Base-by-base conservation (phyloP, 116 monocot species). In the Papilionanthe hybrid region DNA sequence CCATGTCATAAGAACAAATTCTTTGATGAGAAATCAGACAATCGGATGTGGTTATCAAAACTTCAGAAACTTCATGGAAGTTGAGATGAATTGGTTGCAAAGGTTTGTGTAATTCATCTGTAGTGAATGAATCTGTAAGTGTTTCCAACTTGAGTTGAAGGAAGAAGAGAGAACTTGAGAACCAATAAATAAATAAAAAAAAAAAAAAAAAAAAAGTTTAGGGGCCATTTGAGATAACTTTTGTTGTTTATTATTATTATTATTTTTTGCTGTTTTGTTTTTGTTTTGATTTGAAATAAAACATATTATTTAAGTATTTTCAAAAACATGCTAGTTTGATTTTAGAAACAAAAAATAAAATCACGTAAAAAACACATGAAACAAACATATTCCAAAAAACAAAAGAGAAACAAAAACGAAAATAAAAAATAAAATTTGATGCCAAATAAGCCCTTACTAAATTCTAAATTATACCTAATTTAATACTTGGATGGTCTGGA, bases 71-170 rank as follows among this genome's bases (percentile, higher is more conserved):
- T 29, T 85, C 86, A 66, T 89, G 83, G 76, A 80, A 83, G 19
- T 55, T 47, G 60, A 81, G 65, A 75, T 87, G 58, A 60, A 44
- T 30, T 57, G 72, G 74, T 58, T 75, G 67, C 23, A 82, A 30
- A 28, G 29, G 77, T 17, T 5, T 73, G n/a, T 19, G n/a, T 22
- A 80, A 56, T 19, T 85, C 83, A 79, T 49, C 94, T 97, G 88
- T 79, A 89, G 25, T 49, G 23, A 50, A 75, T 27, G 49, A 75
- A 48, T 15, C 47, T 75, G 22, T 49, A 5, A 75, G 49, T 75
- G 25, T 19, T 48, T 75, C 12, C 27, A 75, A 49, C 19, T 43
- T 73, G 44, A 43, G 1, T 44, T 23, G 43, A 32, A 17, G 25
- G 73, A 73, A 43, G 69, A 30, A 43, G 2, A 19, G 1, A 44